Percentiles rank a stretch among this genome's conserved stretches.
Conservation (phyloP, 1,284 basidiomycete species). For the Naganishia cerealis region DNA sequence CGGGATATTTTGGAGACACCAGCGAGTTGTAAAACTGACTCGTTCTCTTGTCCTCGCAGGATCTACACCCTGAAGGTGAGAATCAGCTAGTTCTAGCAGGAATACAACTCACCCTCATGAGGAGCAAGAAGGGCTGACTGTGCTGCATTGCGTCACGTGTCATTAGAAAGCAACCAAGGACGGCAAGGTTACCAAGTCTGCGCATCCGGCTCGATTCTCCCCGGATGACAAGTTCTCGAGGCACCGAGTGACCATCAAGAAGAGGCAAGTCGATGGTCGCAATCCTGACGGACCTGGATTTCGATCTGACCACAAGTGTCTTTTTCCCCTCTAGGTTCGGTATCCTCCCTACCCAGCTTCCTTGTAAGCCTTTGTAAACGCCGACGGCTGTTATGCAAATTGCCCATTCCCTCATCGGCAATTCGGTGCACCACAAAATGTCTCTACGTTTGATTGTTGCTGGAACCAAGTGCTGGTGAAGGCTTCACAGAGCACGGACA, state of each 20-base stretch:
- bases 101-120: background rate
- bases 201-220: conserved; percentile 93
- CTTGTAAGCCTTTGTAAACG: conserved; percentile 75
- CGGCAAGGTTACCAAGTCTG: conserved; percentile 84
- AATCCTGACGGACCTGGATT: background rate
- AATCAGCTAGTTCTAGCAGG: conserved; percentile 16
- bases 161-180: conserved; percentile 74
- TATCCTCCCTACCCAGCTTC: conserved; percentile 84
- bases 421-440: background rate
- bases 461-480: conserved; percentile 33
- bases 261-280: conserved; percentile 60
- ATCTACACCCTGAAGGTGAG: conserved; percentile 84
- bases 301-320: background rate
- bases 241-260: conserved; percentile 92
- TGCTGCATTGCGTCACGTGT: conserved; percentile 8
- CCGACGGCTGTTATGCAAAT: background rate
- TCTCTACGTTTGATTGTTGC: conserved; percentile 4
- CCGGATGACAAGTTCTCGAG: conserved; percentile 97
- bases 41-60: conserved; percentile 11
- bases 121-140: conserved; percentile 24
- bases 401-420: background rate
- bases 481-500: conserved; percentile 1
- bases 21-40: background rate
- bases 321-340: conserved; percentile 58
- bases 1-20: background rate